phyloP scores from a whole-genome alignment of 2,329 filamentous ascomycete genomes.

The Aspergillus transmontanensis region DNA sequence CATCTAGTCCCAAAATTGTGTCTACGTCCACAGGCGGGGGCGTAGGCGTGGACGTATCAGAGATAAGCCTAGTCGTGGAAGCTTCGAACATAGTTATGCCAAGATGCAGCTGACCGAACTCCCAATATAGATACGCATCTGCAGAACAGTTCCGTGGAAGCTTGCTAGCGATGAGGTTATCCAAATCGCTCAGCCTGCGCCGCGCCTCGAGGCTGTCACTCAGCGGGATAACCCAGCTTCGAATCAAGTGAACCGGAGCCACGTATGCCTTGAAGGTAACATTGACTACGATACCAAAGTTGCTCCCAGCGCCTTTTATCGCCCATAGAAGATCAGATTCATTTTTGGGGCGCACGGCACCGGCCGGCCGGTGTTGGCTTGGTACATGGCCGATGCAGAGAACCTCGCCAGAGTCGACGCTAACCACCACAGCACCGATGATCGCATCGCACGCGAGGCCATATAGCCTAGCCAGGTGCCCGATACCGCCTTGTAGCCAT shows the following conservation, averaged over 20 bases:
- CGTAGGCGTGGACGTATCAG: conserved; percentile 16
- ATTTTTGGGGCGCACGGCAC: conserved; percentile 47
- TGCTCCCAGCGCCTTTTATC: conserved; percentile 61
- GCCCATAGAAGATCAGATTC: conserved; percentile 61
- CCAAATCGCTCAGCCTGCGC: conserved; percentile 43
- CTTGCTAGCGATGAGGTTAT: conserved; percentile 33
- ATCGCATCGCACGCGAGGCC: conserved; percentile 64
- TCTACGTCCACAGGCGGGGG: conserved; percentile 8
- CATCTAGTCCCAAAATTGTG: conserved; percentile 38
- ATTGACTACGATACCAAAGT: conserved; percentile 60
- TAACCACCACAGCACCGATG: conserved; percentile 62
- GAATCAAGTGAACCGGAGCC: conserved; percentile 45
- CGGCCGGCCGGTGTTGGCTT: conserved; percentile 43
- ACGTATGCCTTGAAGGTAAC: conserved; percentile 53
- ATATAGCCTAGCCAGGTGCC: conserved; percentile 57
- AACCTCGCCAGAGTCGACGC: conserved; percentile 51
- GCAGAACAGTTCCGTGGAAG: conserved; percentile 51
- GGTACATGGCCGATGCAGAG: conserved; percentile 58
- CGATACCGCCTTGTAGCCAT: conserved; percentile 68
- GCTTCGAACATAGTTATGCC: conserved; percentile 56
- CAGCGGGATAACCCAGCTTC: conserved; percentile 44
- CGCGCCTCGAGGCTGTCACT: conserved; percentile 34
- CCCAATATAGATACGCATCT: conserved; percentile 60
- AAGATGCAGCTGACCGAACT: conserved; percentile 50
- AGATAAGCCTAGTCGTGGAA: conserved; percentile 24